These are phyloP conservation scores for Leucoagaricus sp. DNA, from an alignment of 1,284 basidiomycete species.

Conservation along the genomic window DNA sequence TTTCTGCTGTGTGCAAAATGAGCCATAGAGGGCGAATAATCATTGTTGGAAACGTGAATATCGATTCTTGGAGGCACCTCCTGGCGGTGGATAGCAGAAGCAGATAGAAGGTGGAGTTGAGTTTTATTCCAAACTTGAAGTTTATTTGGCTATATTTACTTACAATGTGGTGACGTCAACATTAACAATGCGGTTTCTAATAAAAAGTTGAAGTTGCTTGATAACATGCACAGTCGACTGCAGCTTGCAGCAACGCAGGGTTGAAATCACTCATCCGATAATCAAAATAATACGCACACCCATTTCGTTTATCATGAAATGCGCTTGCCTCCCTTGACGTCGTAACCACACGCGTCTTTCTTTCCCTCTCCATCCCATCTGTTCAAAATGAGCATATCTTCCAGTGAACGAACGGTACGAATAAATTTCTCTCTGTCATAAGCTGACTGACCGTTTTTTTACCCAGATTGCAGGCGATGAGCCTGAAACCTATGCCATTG, in stretches of 20 bases:
- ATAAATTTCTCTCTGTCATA: neutral
- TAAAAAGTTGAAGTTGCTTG: no score
- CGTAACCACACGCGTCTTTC: neutral
- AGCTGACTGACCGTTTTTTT: neutral
- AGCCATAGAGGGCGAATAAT: neutral
- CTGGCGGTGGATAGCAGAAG: neutral
- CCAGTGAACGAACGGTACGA: slow-evolving; percentile 4
- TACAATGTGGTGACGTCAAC: no score
- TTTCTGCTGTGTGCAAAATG: neutral
- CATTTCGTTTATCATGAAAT: no score
- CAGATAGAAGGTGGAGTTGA: no score
- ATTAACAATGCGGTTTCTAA: no score
- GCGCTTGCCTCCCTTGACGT: neutral
- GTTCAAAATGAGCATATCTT: slow-evolving; percentile 7
- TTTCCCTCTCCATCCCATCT: neutral
- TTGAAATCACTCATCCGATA: no score
- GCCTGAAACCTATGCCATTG: slow-evolving; percentile 10
- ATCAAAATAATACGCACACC: no score
- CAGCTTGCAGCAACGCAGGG: no score
- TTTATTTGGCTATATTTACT: no score
- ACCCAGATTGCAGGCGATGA: neutral
- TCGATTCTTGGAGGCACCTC: neutral
- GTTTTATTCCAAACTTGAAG: no score
- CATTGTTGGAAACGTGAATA: neutral
- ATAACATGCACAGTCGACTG: no score